A percentile compares a stretch with the other conserved stretches of the same genome.
Conservation (phyloP, 2,329 filamentous ascomycete species). For the Diaporthe citri region DNA sequence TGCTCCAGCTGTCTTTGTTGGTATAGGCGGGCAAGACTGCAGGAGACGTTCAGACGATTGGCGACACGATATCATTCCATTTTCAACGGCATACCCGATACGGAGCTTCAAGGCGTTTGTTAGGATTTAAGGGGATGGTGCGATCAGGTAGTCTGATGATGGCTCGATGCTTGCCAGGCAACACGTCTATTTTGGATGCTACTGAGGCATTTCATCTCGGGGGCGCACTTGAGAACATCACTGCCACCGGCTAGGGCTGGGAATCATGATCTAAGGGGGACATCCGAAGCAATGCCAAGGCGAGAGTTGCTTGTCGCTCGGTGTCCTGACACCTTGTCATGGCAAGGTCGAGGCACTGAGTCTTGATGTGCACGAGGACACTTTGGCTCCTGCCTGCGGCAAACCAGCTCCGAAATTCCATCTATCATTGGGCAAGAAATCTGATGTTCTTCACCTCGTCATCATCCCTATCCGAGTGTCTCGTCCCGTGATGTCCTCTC, state of each 20-base stretch:
- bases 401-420: background rate
- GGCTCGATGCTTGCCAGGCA: background rate
- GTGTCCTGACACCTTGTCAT: constrained; percentile 3
- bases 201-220: background rate
- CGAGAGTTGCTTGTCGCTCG: constrained; percentile 9
- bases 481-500: constrained; percentile 23
- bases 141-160: background rate
- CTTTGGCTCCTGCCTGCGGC: constrained; percentile 18
- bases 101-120: constrained; percentile 33
- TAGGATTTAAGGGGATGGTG: background rate
- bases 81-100: constrained; percentile 31
- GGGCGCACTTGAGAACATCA: background rate
- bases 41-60: constrained; percentile 19
- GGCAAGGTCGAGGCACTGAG: constrained; percentile 9
- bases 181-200: background rate
- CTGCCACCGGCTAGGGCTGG: background rate
- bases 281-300: constrained; percentile 19
- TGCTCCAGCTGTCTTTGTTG: constrained; percentile 35
- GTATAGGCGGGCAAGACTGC: constrained; percentile 25
- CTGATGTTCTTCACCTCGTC: constrained; percentile 30
- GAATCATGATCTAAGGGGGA: background rate
- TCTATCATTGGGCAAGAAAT: constrained; percentile 17
- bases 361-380: constrained; percentile 21
- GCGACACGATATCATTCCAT: constrained; percentile 13
- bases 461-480: constrained; percentile 9